A percentile compares a stretch with the other conserved stretches of the same genome.
These are phyloP conservation scores for Cutaneotrichosporon daszewskae DNA, from an alignment of 1,284 basidiomycete species.

Conservation along the genomic window DNA sequence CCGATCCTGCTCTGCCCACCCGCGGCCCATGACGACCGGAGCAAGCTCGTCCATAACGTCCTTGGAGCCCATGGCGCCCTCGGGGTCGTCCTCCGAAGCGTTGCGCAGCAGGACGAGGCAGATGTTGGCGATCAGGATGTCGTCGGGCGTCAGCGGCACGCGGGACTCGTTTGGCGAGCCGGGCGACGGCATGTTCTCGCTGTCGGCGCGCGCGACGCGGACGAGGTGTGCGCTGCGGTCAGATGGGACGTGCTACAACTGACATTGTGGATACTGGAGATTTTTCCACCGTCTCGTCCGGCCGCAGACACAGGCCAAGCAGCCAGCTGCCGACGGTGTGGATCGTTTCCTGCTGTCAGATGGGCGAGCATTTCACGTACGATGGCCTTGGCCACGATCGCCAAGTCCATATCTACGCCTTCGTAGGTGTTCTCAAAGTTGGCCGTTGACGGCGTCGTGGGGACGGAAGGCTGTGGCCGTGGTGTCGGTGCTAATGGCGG, in stretches of 20 bases:
- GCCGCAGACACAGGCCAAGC: constrained; percentile 25
- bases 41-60: too few species aligned
- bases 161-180: too few species aligned
- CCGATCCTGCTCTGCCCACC: too few species aligned
- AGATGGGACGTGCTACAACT: constrained; percentile 11
- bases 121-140: constrained; percentile 34
- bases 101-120: constrained; percentile 27
- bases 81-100: too few species aligned
- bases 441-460: background rate
- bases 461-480: background rate
- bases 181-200: background rate
- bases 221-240: constrained; percentile 28
- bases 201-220: constrained; percentile 20
- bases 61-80: too few species aligned
- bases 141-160: constrained; percentile 31
- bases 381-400: constrained; percentile 21
- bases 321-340: constrained; percentile 28
- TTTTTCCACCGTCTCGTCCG: constrained; percentile 10
- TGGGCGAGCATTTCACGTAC: constrained; percentile 18
- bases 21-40: too few species aligned
- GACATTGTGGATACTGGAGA: constrained; percentile 28
- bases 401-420: constrained; percentile 20
- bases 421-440: constrained; percentile 4
- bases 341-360: constrained; percentile 31
- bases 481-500: background rate